These are phyloP conservation scores for Fusarium tanahbumbuense DNA, from an alignment of 2,329 filamentous ascomycete species.

Conservation along the genomic window DNA sequence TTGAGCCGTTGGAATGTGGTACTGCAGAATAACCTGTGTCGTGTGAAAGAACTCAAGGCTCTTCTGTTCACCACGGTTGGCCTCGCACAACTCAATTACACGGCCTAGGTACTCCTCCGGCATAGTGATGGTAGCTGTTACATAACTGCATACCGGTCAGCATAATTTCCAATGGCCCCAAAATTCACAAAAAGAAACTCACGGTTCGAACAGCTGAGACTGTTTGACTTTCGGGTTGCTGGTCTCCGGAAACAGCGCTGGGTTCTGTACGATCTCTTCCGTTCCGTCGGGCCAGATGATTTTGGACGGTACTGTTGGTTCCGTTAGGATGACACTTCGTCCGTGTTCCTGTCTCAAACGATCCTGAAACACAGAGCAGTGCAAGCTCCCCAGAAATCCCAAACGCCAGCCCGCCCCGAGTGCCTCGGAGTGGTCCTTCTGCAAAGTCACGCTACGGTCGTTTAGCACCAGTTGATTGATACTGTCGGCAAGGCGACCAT, in stretches of 20 bases:
- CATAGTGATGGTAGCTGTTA: conserved; percentile 86
- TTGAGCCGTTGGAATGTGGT: conserved; percentile 87
- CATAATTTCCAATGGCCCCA: neutral
- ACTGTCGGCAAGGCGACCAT: conserved; percentile 88
- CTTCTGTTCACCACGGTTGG: conserved; percentile 86
- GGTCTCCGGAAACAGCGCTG: conserved; percentile 83
- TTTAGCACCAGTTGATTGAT: conserved; percentile 95
- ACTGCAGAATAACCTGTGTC: conserved; percentile 94
- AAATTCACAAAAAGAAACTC: conserved; percentile 43
- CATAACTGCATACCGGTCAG: conserved; percentile 62
- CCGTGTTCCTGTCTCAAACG: conserved; percentile 94
- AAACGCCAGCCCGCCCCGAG: conserved; percentile 93
- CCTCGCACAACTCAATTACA: conserved; percentile 94
- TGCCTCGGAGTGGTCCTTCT: conserved; percentile 94
- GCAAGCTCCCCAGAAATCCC: conserved; percentile 94
- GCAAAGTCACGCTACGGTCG: conserved; percentile 91
- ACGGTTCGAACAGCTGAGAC: conserved; percentile 64
- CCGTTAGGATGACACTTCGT: conserved; percentile 94
- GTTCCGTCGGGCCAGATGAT: conserved; percentile 82
- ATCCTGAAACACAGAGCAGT: conserved; percentile 99
- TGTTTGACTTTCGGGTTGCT: conserved; percentile 61
- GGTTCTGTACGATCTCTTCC: conserved; percentile 84
- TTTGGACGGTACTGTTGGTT: conserved; percentile 93
- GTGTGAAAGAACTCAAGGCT: conserved; percentile 91
- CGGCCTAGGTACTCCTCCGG: conserved; percentile 94